These are phyloP conservation scores for Candida sanyiensis DNA, from an alignment of 805 yeast genomes.

Conservation along the genomic window DNA sequence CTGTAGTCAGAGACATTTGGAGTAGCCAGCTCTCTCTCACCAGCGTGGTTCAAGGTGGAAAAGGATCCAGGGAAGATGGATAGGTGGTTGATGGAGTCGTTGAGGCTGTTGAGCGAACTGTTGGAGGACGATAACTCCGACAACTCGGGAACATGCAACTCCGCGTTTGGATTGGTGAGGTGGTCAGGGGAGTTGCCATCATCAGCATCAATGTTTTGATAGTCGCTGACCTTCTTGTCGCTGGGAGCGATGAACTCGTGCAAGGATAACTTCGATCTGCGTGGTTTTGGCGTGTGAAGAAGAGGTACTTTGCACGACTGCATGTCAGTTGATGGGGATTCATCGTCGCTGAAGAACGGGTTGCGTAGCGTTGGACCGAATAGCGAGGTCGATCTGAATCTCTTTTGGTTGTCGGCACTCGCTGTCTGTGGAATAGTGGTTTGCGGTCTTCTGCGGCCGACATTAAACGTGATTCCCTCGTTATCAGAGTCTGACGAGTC, in stretches of 20 bases:
- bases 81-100: constrained; percentile 9
- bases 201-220: constrained; percentile 24
- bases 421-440: constrained; percentile 5
- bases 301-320: not conserved
- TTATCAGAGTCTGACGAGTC: constrained; percentile 20
- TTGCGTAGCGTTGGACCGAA: constrained; percentile 23
- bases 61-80: constrained; percentile 12
- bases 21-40: constrained; percentile 4
- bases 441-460: constrained; percentile 14
- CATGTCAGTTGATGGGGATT: not conserved
- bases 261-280: not conserved
- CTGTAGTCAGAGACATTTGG: constrained; percentile 8
- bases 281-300: not conserved
- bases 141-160: constrained; percentile 20
- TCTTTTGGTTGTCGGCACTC: constrained; percentile 13
- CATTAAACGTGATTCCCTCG: constrained; percentile 26
- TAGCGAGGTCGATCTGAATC: constrained; percentile 24
- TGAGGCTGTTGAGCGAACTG: constrained; percentile 21
- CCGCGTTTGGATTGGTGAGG: constrained; percentile 1
- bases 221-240: constrained; percentile 5
- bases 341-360: constrained; percentile 19
- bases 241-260: constrained; percentile 3
- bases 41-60: constrained; percentile 9
- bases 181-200: constrained; percentile 17
- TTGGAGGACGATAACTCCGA: constrained; percentile 24